These are phyloP conservation scores for Phanerochaete carnosa DNA, from an alignment of 768 basidiomycete genomes.

Conservation along the genomic window DNA sequence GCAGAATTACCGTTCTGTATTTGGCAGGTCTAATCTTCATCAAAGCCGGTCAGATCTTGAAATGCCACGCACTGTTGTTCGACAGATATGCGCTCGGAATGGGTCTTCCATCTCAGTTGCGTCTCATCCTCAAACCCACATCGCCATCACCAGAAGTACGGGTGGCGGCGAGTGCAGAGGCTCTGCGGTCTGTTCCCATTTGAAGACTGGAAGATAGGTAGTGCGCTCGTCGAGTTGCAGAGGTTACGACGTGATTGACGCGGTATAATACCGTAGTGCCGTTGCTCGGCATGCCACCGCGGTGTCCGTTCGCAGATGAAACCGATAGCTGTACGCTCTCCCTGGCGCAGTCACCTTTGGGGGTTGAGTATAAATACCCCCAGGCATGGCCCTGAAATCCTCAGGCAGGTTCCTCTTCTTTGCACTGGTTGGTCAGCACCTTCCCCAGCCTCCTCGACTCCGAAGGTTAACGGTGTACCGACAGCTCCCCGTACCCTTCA, in stretches of 20 bases:
- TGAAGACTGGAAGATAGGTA: background rate
- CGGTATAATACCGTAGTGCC: background rate
- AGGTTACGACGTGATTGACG: background rate
- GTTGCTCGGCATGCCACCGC: background rate
- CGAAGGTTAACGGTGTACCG: background rate
- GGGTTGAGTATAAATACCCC: background rate
- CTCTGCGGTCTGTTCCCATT: background rate
- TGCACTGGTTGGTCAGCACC: constrained; percentile 1
- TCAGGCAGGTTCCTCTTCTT: constrained; percentile 4
- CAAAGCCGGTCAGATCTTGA: no score
- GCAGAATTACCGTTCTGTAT: background rate
- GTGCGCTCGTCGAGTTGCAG: background rate
- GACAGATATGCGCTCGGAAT: background rate
- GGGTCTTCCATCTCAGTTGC: background rate
- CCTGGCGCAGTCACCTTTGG: background rate
- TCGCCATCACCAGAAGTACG: background rate
- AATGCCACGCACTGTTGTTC: background rate
- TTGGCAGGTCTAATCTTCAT: background rate
- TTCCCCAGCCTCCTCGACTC: background rate
- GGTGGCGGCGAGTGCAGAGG: background rate
- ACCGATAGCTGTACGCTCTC: background rate
- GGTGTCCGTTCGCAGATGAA: background rate
- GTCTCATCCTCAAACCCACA: background rate
- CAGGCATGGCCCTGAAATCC: background rate
- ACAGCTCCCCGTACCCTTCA: background rate